phyloP scores from a whole-genome alignment of 2,329 filamentous ascomycete genomes.

The Zalaria obscura region DNA sequence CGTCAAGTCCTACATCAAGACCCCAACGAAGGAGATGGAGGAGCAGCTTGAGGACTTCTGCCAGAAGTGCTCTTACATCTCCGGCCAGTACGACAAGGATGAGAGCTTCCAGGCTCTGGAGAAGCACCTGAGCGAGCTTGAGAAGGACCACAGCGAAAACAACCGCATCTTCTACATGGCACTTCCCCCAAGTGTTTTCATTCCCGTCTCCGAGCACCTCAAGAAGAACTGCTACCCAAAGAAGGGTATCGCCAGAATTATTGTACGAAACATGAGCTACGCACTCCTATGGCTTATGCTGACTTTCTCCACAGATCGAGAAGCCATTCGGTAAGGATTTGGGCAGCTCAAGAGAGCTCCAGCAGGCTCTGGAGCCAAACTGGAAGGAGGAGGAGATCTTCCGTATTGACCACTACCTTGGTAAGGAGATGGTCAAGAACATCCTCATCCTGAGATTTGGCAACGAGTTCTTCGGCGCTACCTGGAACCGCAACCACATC shows the following conservation, averaged over 20 bases:
- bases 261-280: conserved; percentile 44
- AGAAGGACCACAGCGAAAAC: conserved; percentile 67
- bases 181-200: conserved; percentile 93
- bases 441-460: conserved; percentile 95
- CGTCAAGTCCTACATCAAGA: conserved; percentile 97
- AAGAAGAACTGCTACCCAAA: conserved; percentile 95
- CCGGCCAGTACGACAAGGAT: conserved; percentile 96
- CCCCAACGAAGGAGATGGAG: conserved; percentile 92
- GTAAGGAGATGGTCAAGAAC: conserved; percentile 99
- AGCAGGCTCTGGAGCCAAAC: conserved; percentile 87
- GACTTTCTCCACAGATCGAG: conserved; percentile 55
- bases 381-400: conserved; percentile 99
- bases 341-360: conserved; percentile 81
- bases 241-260: conserved; percentile 81
- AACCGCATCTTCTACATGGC: conserved; percentile 99
- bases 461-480: conserved; percentile 96
- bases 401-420: conserved; percentile 98
- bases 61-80: conserved; percentile 77
- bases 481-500: conserved; percentile 98
- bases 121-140: conserved; percentile 72
- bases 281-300: background rate
- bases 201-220: conserved; percentile 88
- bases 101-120: conserved; percentile 81
- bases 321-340: conserved; percentile 99
- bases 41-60: conserved; percentile 88